A percentile compares a stretch with the other conserved stretches of the same genome.
phyloP scores from a whole-genome alignment of 495 filamentous ascomycete genomes.

The Penicillium verhagenii region DNA sequence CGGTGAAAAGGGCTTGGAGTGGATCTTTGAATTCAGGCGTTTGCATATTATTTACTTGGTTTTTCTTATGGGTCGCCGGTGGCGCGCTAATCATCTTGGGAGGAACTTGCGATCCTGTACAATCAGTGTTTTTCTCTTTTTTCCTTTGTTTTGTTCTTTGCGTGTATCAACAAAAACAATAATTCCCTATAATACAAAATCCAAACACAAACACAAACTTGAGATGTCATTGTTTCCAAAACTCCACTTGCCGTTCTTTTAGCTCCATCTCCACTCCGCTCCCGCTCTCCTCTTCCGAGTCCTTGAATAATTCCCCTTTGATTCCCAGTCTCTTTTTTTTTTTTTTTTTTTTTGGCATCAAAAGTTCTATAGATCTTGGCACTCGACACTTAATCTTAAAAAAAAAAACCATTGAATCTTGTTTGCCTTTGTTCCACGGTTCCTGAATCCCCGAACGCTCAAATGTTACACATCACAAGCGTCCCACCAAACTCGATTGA shows the following conservation, averaged over 20 bases:
- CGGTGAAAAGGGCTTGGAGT: constrained; percentile 21
- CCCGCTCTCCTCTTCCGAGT: too few relatives aligned
- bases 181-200: constrained; percentile 23
- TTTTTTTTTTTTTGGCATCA: too few relatives aligned
- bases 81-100: constrained; percentile 19
- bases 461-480: constrained; percentile 34
- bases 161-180: constrained; percentile 19
- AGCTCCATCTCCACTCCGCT: background rate
- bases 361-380: too few relatives aligned
- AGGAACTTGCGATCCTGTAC: constrained; percentile 25
- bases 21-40: constrained; percentile 22
- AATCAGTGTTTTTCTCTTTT: constrained; percentile 13
- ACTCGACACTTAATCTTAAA: background rate
- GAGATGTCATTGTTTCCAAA: constrained; percentile 6
- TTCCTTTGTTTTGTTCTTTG: constrained; percentile 12
- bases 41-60: constrained; percentile 21
- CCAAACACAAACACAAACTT: constrained; percentile 12
- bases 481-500: constrained; percentile 4
- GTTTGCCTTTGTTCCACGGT: constrained; percentile 10
- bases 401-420: constrained; percentile 15
- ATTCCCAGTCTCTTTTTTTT: too few relatives aligned
- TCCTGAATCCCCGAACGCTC: background rate
- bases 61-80: constrained; percentile 20
- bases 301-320: too few relatives aligned
- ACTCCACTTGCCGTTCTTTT: background rate